Percentiles rank a stretch among this genome's conserved stretches.
These are phyloP conservation scores for Penicillium sp. DNA, from an alignment of 2,329 filamentous ascomycete species.

Conservation along the genomic window DNA sequence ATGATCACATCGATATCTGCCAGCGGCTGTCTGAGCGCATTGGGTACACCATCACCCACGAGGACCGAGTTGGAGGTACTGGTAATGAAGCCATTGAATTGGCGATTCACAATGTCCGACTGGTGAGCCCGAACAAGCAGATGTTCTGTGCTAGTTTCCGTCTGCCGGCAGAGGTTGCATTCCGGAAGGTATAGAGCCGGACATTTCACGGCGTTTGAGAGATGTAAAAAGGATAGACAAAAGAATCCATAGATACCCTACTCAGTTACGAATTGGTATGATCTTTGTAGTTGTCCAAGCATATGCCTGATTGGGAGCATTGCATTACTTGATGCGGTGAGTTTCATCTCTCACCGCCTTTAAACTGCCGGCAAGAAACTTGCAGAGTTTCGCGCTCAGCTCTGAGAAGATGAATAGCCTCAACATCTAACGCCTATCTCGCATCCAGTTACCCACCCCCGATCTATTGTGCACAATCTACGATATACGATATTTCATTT, in stretches of 20 bases:
- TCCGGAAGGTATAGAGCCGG: conserved; percentile 44
- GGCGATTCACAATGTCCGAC: conserved; percentile 67
- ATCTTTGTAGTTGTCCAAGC: not conserved
- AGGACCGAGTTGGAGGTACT: conserved; percentile 51
- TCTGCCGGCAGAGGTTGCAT: conserved; percentile 79
- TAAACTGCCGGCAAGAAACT: conserved; percentile 16
- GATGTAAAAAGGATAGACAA: conserved; percentile 11
- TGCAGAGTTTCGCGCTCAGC: conserved; percentile 8
- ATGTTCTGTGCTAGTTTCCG: conserved; percentile 97
- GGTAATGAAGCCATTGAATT: conserved; percentile 62
- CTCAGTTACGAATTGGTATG: not conserved
- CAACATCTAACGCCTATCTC: not conserved
- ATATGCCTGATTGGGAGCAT: conserved; percentile 11
- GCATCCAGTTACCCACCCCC: not conserved
- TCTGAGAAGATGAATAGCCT: conserved; percentile 1
- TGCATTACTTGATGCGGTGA: not conserved
- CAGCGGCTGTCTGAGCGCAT: conserved; percentile 65
- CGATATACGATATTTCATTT: not conserved
- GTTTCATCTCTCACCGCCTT: conserved; percentile 20
- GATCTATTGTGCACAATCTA: not conserved
- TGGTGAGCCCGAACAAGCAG: conserved; percentile 89
- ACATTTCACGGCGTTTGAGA: conserved; percentile 20
- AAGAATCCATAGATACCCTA: conserved; percentile 18
- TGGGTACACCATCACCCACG: conserved; percentile 57
- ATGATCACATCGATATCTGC: conserved; percentile 62